A percentile compares a stretch with the other conserved stretches of the same genome.
These are phyloP conservation scores for Chlorella sorokiniana DNA, from an alignment of 139 green algal species.

Conservation along the genomic window DNA sequence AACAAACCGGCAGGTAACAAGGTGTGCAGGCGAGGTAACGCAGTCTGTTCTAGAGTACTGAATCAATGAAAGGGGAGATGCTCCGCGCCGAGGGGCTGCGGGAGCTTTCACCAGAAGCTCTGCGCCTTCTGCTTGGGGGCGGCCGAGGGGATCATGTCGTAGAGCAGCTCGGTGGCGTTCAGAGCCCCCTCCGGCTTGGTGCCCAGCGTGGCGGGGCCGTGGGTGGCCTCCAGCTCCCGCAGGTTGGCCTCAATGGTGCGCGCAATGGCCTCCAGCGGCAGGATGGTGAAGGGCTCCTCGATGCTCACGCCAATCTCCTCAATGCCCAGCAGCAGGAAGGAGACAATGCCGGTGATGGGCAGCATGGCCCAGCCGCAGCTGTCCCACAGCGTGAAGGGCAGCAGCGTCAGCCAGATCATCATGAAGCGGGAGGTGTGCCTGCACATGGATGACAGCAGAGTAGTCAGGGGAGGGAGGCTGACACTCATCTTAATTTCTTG, in stretches of 20 bases:
- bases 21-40: too few relatives aligned
- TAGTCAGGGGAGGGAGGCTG: too few relatives aligned
- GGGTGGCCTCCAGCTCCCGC: not conserved
- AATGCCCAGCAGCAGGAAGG: constrained; percentile 70
- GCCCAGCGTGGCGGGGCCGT: not conserved
- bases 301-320: constrained; percentile 33
- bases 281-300: constrained; percentile 56
- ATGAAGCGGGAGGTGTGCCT: constrained; percentile 31
- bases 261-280: constrained; percentile 46
- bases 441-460: constrained; percentile 52
- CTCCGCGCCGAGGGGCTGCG: too few relatives aligned
- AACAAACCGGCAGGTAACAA: too few relatives aligned
- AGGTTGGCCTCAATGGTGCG: constrained; percentile 9
- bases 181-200: not conserved
- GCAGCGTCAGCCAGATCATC: constrained; percentile 31
- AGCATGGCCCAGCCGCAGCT: constrained; percentile 68
- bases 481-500: too few relatives aligned
- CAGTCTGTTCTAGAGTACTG: too few relatives aligned
- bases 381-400: constrained; percentile 64
- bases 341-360: constrained; percentile 55
- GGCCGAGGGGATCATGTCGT: not conserved
- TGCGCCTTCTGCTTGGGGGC: not conserved
- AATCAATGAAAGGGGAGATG: not conserved
- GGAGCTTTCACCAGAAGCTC: not conserved
- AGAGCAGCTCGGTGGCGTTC: not conserved